Base-by-base conservation (phyloP, 1,139 yeast genomes). In the Hyphopichia burtonii region DNA sequence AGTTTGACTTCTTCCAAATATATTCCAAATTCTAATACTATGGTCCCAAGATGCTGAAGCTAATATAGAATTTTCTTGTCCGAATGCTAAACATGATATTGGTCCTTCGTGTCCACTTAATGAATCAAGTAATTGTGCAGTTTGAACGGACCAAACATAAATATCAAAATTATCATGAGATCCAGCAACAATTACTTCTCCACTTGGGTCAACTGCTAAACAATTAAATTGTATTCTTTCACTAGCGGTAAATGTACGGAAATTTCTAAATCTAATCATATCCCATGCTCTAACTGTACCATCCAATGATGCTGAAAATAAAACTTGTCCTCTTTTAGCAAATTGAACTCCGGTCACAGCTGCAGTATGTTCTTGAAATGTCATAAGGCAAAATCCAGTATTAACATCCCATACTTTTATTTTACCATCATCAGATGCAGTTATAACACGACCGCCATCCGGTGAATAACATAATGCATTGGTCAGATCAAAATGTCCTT, bases 271-370 rank as follows among this genome's bases (percentile, higher is more conserved):
- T 56, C 99, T 76, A 35, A 91, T 77, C 51, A 93, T 72, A 70
- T 93, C 99, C 96, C 96, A 93, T 0, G 99, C 99, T 54, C 97
- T 78, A 10, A 93, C 90, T 0, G 99, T 93, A 44, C 99, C 99
- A 66, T 93, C 99, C 46, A 91, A 68, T 0, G 98, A 91, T 1
- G 96, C 77, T 2, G 96, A 85, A 55, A 93, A 93, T 54, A 93
- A 65, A 0, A 93, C 96, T 55, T 89, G 93, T 0, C 98, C 98
- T 43, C 80, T 79, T 51, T 81, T 82, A 22, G 96, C 91, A 67
- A 93, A 91, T 56, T 80, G 86, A 18, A 94, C 83, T 4, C 86
- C 89, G 0, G 97, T 90, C 8, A 93, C 96, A 1, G 95, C 85
- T 1, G 96, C 83, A 2, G 87, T 78, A 57, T 93, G 99, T 52